Evolutionary conservation across 2,329 filamentous ascomycete genomes (phyloP), one percentile per base, ranked within the genome.

Genomic region (Arthrobotrys sphaeroides): DNA sequence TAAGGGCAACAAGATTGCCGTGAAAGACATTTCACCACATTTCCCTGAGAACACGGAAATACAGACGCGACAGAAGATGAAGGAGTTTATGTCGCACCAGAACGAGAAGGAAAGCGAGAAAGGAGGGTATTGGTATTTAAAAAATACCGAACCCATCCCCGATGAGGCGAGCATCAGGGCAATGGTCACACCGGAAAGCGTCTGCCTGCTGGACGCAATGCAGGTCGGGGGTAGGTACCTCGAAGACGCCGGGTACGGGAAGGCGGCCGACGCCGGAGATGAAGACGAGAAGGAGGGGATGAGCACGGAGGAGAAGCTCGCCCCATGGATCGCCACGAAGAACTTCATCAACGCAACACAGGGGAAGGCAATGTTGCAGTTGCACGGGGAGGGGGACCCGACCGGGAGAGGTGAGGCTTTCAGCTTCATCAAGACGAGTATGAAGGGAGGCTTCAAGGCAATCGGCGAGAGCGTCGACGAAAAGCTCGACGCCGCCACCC

Each of bases 341-440:
- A 96, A 96, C 76, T 99, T 99, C 83, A 88, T 97, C 73, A 91
- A 97, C 78, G 95, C 95, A 0, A 94, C 92, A 57, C 90, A 93
- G 74, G 93, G 93, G 73, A 99, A 99, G 82, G 95, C 95, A 2
- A 99, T 99, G 95, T 87, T 99, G 49, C 91, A 94, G 79, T 87
- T 99, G 10, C 94, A 97, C 79, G 95, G 95, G 18, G 92, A 96
- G 78, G 95, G 95, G 67, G 95, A 99, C 81, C 95, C 95, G 2
- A 97, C 94, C 0, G 93, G 93, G 22, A 91, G 94, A 80, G 95
- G 95, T 1, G 89, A 97, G 73, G 95, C 92, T 1, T 97, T 98
- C 84, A 97, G 92, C 81, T 97, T 99, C 82, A 94, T 99, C 82
- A 93, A 95, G 81, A 97, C 94, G 0, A 96, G 93, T 0, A 99